phyloP scores from a whole-genome alignment of 192 early-diverging fungal genomes.

The Dissophora globulifera region DNA sequence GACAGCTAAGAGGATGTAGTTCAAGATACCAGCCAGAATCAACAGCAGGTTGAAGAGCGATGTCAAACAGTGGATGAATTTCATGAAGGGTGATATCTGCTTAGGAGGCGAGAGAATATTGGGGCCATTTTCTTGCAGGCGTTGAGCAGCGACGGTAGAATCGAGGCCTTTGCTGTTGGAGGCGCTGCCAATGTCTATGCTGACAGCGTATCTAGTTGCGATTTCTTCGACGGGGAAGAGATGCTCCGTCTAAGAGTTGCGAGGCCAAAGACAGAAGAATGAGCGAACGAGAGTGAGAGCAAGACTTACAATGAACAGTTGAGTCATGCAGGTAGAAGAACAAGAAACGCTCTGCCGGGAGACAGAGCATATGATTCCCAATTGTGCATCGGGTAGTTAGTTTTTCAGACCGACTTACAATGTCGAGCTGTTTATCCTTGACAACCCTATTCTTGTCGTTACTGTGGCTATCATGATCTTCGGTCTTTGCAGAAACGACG shows the following conservation, averaged over 20 bases:
- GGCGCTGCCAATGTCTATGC: slow-evolving; percentile 70
- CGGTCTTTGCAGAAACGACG: not conserved
- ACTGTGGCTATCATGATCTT: not conserved
- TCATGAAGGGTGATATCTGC: slow-evolving; percentile 76
- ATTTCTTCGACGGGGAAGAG: slow-evolving; percentile 54
- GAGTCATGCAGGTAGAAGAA: too few species aligned
- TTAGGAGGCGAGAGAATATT: slow-evolving; percentile 91
- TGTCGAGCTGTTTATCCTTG: slow-evolving; percentile 35
- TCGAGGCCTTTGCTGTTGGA: slow-evolving; percentile 77
- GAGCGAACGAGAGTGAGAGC: too few species aligned
- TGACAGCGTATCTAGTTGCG: slow-evolving; percentile 44
- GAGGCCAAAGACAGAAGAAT: too few species aligned
- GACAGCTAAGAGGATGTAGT: slow-evolving; percentile 84
- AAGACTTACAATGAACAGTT: too few species aligned
- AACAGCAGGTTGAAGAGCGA: slow-evolving; percentile 92
- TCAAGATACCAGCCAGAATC: slow-evolving; percentile 80
- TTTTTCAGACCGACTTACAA: slow-evolving; percentile 11
- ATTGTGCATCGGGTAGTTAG: too few species aligned
- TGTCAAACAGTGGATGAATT: slow-evolving; percentile 78
- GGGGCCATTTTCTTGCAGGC: slow-evolving; percentile 76
- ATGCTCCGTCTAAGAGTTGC: slow-evolving; percentile 59
- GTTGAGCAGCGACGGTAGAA: slow-evolving; percentile 64
- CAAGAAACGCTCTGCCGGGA: too few species aligned
- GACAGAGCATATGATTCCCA: too few species aligned
- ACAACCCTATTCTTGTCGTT: not conserved